Base-by-base conservation (phyloP, 2,329 filamentous ascomycete species). In the Alternaria hordeiaustralica region DNA sequence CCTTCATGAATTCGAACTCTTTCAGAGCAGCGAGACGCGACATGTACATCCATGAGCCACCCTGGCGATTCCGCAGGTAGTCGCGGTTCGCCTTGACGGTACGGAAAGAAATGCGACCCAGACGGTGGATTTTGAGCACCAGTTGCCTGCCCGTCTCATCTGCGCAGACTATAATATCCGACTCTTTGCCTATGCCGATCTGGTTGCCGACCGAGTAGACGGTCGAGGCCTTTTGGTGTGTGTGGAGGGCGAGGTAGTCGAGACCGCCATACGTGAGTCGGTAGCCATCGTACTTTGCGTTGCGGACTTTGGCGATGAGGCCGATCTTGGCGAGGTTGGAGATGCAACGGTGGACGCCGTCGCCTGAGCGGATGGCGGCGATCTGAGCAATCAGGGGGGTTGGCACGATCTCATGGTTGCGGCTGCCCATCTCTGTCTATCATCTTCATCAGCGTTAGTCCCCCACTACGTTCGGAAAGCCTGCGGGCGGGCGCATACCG, bases 41-140 rank as follows among this genome's bases (percentile, higher is more conserved):
- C 81, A 99, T 93, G 80, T 99, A 97, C 94, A 98, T 97, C 96
- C 96, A 99, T 45, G 92, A 96, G 6, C 90, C 94, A 15, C 90
- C 90, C 61, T 86, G 87, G 62, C 90, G 87, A 72, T 96, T 93
- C 71, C 92, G 90, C 59, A 98, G 88, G 81, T 99, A 99, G 82
- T 99, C 96, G 70, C 96, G 89, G 83, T 98, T 98, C 26, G 92
- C 90, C 82, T 97, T 97, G 76, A 99, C 95, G 43, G 93, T 94
- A 72, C 96, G 92, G 84, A 99, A 99, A 30, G 94, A 97, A 74
- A 99, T 97, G 74, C 96, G 91, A 49, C 96, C 96, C 5, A 99
- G 87, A 50, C 96, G 90, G 82, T 99, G 96, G 75, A 99, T 97
- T 84, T 99, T 99, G 70, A 99, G 87, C 15, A 99, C 91, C 65